Conservation (phyloP, 73 alveolate genomes). For the Breviolum minutum region DNA sequence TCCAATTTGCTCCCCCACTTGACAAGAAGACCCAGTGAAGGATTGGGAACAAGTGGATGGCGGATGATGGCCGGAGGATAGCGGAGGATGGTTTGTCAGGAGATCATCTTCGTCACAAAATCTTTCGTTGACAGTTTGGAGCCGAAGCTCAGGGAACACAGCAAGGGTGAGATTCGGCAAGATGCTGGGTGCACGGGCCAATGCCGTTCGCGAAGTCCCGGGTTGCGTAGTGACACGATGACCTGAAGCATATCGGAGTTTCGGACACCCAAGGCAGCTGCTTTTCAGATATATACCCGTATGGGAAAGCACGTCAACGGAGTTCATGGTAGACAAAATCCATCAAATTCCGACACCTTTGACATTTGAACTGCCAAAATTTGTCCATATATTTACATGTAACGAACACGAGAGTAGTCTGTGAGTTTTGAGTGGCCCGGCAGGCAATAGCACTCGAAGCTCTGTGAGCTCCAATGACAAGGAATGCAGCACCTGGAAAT, state of each 20-base stretch:
- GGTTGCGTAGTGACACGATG: conserved; percentile 72
- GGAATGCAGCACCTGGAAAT: conserved; percentile 47
- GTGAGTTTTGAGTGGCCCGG: background rate
- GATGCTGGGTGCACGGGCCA: conserved; percentile 63
- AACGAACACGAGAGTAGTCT: no score
- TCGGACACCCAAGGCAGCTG: background rate
- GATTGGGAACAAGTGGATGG: no score
- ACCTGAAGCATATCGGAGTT: background rate
- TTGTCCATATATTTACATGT: background rate
- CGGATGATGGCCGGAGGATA: no score
- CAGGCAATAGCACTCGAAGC: conserved; percentile 58
- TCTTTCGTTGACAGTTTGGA: background rate
- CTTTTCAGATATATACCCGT: no score
- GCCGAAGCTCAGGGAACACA: background rate
- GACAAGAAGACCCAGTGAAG: no score
- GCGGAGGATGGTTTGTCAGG: no score
- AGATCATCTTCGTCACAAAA: no score
- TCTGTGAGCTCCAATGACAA: conserved; percentile 77
- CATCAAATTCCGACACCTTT: background rate
- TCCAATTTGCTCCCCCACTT: background rate
- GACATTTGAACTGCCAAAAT: background rate
- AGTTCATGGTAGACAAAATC: no score
- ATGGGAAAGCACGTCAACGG: no score
- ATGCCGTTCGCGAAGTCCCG: conserved; percentile 89
- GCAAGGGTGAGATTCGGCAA: background rate